Base-by-base conservation (phyloP, 176 grass and related monocot species). In the Ampelocalamus luodianensis region DNA sequence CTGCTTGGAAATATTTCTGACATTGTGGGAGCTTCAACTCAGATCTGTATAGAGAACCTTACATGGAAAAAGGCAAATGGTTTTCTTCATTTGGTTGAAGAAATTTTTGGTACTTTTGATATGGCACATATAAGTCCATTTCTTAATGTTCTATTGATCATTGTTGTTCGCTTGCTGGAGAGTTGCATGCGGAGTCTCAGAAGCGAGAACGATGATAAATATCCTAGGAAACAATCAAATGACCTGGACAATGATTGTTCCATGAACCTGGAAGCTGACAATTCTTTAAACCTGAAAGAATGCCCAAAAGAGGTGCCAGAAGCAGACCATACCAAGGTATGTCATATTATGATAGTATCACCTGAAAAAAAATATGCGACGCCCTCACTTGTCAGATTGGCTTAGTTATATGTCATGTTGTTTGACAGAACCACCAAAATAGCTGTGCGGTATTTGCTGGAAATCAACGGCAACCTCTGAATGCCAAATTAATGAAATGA, bases 1-100 rank as follows among this genome's bases (percentile, higher is more conserved):
- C 39, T 65, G 65, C 71, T 78, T 83, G 80, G 32, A 83, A 93
- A 79, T 77, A 74, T 85, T 72, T 79, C 79, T 79, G 74, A 86
- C 69, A 60, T 93, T 88, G 18, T 82, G 73, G 88, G 75, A 85
- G 59, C 67, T 87, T 88, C 91, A 72, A 78, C 37, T 50, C 83
- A 72, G 59, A 92, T 95, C 69, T 78, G 67, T 69, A 23, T 86
- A 77, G 85, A 93, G 73, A 90, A 83, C 13, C 65, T 93, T 46
- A 85, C 91, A 46, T 95, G 85, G 91, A 98, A 98, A 89, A 91
- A 86, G 68, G 87, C 72, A 83, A 90, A 89, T 81, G 96, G 96
- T 58, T 95, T 98, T 79, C 67, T 98, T 67, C 96, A 95, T 92
- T 82, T 98, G 72, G 63, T 98, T 56, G 91, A 98, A 74, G 91